Base-by-base conservation (phyloP, 495 filamentous ascomycete species). In the Hypoxylon rickii region DNA sequence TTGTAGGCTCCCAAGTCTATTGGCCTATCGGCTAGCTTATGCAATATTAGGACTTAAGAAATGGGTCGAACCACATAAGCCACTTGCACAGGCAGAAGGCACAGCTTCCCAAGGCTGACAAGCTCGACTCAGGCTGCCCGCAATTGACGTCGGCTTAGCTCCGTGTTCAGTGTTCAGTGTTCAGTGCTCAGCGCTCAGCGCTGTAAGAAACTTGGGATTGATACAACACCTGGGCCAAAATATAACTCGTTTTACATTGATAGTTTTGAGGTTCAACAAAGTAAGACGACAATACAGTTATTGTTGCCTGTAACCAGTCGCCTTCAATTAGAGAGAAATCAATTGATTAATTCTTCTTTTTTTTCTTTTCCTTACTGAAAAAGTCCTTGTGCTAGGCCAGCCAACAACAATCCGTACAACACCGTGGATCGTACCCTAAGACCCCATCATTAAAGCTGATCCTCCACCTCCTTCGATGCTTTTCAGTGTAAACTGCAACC, bases 391-490 rank as follows among this genome's bases (percentile, higher is more conserved):
- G 24, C 21, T 34, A 12, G 26, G 36, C 21, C 32, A 39, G 36
- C 36, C n/a, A n/a, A n/a, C n/a, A n/a, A n/a, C n/a, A n/a, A n/a
- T 29, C 24, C 10, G 10, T 18, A 47, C 21, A 36, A 6, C 13
- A 17, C 36, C 32, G 7, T 15, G 10, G 29, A 11, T 16, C 21
- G 1, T n/a, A 44, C 36, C 36, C 16, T 19, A 29, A 39, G 1
- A 29, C 24, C 19, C 26, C 29, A 36, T 47, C 52, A 42, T 37
- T 21, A 56, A 48, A 57, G 48, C 47, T 57, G 33, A 53, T 11
- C 32, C 39, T 44, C 43, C 15, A 36, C 50, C n/a, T 7, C 40
- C 41, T 66, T 71, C 68, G 64, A 74, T 74, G 70, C 51, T 47
- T 50, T 51, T 54, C 41, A 39, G 54, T 41, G 58, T 63, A 50